phyloP scores from a whole-genome alignment of 257 asterid genomes.

The Solanum sejunctum region DNA sequence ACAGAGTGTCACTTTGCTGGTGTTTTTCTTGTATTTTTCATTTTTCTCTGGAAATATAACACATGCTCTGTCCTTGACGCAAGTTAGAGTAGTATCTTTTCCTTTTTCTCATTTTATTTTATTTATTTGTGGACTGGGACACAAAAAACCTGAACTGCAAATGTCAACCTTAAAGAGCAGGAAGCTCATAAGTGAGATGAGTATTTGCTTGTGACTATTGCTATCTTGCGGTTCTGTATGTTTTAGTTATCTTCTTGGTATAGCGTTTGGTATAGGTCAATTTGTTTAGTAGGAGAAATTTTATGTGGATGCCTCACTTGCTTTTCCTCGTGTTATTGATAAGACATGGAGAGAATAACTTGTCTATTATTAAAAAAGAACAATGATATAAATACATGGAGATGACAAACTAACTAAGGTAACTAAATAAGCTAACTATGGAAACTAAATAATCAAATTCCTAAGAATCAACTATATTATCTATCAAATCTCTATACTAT shows the following conservation, averaged over 20 bases:
- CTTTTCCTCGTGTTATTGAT: no score
- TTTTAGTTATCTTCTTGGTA: neutral
- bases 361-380: no score
- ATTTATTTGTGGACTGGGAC: neutral
- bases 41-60: neutral
- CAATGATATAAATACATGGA: no score
- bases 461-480: no score
- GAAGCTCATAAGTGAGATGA: neutral
- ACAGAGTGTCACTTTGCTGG: neutral
- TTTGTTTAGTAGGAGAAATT: neutral
- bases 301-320: neutral
- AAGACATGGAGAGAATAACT: no score
- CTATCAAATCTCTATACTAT: no score
- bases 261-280: neutral
- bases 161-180: neutral
- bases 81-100: neutral
- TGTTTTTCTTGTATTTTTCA: neutral
- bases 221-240: neutral
- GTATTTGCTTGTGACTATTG: neutral
- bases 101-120: neutral
- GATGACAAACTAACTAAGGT: no score
- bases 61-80: neutral
- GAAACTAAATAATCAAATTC: no score
- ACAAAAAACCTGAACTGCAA: neutral
- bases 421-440: no score